These are phyloP conservation scores for Blastocystis sp. DNA, from an alignment of 352 stramenopile species.

Conservation along the genomic window DNA sequence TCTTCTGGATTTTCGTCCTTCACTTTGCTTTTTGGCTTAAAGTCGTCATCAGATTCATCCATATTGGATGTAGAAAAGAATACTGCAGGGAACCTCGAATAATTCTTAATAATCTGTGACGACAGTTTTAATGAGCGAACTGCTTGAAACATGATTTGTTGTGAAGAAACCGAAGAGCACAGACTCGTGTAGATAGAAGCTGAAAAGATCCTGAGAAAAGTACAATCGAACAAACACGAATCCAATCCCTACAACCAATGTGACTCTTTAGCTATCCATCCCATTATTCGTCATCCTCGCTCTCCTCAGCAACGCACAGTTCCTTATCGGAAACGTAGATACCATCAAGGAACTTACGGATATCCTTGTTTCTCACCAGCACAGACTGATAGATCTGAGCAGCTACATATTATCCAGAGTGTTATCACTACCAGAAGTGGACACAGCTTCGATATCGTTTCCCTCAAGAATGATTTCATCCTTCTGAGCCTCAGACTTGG, in stretches of 20 bases:
- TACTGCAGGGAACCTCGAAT: neutral
- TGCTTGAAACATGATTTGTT: constrained; percentile 27
- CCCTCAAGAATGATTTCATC: constrained; percentile 95
- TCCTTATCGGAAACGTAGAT: constrained; percentile 94
- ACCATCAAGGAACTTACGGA: constrained; percentile 99
- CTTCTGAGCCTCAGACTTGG: constrained; percentile 92
- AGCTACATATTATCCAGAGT: neutral
- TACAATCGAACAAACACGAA: neutral
- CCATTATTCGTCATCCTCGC: constrained; percentile 11
- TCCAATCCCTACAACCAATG: no score
- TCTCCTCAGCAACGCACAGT: constrained; percentile 26
- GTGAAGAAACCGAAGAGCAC: neutral
- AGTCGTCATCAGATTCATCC: constrained; percentile 61
- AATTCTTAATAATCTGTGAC: constrained; percentile 38
- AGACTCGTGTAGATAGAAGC: neutral
- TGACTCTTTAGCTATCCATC: neutral
- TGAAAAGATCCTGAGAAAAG: neutral
- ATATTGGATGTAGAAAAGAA: constrained; percentile 45
- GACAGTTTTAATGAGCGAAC: neutral
- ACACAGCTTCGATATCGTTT: constrained; percentile 94
- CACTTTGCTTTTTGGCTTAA: constrained; percentile 63
- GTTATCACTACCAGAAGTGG: constrained; percentile 63
- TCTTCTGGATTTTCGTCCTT: constrained; percentile 64
- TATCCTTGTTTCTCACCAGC: constrained; percentile 9
- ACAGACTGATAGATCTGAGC: neutral